phyloP scores from a whole-genome alignment of 805 yeast species.

The Babjeviella inositovora region DNA sequence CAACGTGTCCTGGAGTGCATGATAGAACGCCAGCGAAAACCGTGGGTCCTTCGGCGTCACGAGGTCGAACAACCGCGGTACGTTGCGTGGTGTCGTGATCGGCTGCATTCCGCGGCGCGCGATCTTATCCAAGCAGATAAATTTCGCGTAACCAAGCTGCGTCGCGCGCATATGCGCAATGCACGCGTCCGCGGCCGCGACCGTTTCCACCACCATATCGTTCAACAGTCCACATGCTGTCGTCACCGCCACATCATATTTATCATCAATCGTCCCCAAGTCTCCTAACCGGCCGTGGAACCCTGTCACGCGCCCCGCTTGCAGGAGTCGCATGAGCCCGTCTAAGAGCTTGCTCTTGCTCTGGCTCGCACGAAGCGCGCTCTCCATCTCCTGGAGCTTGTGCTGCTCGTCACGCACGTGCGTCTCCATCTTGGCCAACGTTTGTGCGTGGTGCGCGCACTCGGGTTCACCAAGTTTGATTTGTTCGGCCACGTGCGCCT shows the following conservation, averaged over 20 bases:
- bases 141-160: conserved; percentile 78
- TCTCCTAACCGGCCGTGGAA: conserved; percentile 88
- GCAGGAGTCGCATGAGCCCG: conserved; percentile 51
- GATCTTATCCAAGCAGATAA: conserved; percentile 65
- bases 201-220: conserved; percentile 81
- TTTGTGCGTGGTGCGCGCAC: conserved; percentile 26
- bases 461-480: conserved; percentile 42
- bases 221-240: conserved; percentile 89
- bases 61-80: conserved; percentile 75
- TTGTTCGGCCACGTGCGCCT: conserved; percentile 32
- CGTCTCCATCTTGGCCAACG: conserved; percentile 35
- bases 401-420: conserved; percentile 40
- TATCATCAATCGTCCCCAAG: conserved; percentile 77
- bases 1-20: conserved; percentile 73
- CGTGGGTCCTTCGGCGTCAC: conserved; percentile 48
- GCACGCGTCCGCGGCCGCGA: conserved; percentile 48
- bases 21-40: conserved; percentile 79
- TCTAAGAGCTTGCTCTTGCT: conserved; percentile 62
- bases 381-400: conserved; percentile 49
- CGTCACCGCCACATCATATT: conserved; percentile 84
- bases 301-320: conserved; percentile 72
- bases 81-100: conserved; percentile 58
- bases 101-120: conserved; percentile 40
- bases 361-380: conserved; percentile 36
- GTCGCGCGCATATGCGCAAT: conserved; percentile 73